These are phyloP conservation scores for Linum trigynum DNA, from an alignment of 345 rosid genomes.

Conservation along the genomic window DNA sequence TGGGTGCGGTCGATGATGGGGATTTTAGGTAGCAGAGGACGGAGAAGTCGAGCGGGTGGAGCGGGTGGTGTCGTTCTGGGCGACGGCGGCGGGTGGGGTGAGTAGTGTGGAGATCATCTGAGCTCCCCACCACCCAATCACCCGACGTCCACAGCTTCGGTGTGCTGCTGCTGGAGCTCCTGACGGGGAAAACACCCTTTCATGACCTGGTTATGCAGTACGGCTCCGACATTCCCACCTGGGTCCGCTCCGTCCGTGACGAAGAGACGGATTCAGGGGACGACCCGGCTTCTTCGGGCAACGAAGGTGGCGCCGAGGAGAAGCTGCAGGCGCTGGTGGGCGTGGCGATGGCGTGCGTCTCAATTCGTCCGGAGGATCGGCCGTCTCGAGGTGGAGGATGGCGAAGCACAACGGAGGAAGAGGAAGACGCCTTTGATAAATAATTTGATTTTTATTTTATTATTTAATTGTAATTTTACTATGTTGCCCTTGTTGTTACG, in stretches of 20 bases:
- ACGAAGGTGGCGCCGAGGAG: slow-evolving; percentile 76
- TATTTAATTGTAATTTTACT: no score
- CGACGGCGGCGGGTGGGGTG: slow-evolving; percentile 64
- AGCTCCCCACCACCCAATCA: slow-evolving; percentile 59
- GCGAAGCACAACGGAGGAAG: no score
- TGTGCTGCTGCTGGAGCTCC: slow-evolving; percentile 74
- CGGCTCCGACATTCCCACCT: slow-evolving; percentile 76
- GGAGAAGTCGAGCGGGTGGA: no score
- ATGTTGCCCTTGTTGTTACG: no score
- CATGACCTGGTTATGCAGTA: slow-evolving; percentile 89
- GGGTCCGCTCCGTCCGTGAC: slow-evolving; percentile 83
- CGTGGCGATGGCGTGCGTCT: slow-evolving; percentile 73
- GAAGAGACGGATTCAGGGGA: slow-evolving; percentile 92
- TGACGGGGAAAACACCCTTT: slow-evolving; percentile 87
- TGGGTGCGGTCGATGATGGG: no score
- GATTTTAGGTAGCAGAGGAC: no score
- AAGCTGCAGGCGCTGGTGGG: no score
- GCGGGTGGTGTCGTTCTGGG: slow-evolving; percentile 69
- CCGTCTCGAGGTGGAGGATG: no score
- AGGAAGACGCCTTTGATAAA: no score
- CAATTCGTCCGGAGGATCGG: slow-evolving; percentile 45
- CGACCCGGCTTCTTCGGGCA: slow-evolving; percentile 76
- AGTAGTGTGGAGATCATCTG: no score
- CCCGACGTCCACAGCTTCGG: slow-evolving; percentile 94
- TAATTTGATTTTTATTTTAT: no score